Evolutionary conservation across 805 yeast genomes (phyloP), one percentile per base, ranked within the genome.

Genomic region (Candida mattraensis): DNA sequence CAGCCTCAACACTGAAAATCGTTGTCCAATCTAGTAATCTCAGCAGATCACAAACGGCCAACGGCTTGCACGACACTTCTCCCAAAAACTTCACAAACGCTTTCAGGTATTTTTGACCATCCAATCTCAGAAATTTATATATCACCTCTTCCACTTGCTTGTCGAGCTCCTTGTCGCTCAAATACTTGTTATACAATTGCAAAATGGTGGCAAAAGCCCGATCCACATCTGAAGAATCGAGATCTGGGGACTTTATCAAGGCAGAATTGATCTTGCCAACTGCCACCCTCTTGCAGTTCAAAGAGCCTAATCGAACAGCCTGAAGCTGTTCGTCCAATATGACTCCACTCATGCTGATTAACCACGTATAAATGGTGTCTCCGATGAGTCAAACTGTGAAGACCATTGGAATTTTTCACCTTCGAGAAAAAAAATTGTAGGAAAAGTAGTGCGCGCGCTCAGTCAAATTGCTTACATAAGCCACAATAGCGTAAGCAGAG

Each of bases 11-110:
- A 17, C 63, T 28, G 55, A 75, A 50, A 30, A 55, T 54, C 33
- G 69, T 66, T 29, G 67, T 58, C 88, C 89, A 83, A 12, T 68
- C 66, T 25, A 83, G 61, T 17, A 83, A 57, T 18, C 80, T 70
- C 44, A 78, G 54, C 41, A 79, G 63, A 55, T 78, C 86, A 2
- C 75, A 63, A 5, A 72, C 54, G 1, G 91, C 83, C 39, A 72
- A 60, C 2, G 60, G 58, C 14, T 47, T 53, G 2, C 50, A 42
- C 5, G 69, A 51, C 13, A 57, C 47, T 8, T 54, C 53, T 15
- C 56, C 37, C 27, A 78, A 63, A 47, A 65, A 75, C 21, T 61
- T 64, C 18, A 57, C 44, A 35, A 70, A 69, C 7, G 54, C 60
- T 13, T 54, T 42, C 4, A 53, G 40, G 24, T 54, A 53, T 27